Base-by-base conservation (phyloP, 768 basidiomycete genomes). In the Trichaptum fuscoviolaceum region DNA sequence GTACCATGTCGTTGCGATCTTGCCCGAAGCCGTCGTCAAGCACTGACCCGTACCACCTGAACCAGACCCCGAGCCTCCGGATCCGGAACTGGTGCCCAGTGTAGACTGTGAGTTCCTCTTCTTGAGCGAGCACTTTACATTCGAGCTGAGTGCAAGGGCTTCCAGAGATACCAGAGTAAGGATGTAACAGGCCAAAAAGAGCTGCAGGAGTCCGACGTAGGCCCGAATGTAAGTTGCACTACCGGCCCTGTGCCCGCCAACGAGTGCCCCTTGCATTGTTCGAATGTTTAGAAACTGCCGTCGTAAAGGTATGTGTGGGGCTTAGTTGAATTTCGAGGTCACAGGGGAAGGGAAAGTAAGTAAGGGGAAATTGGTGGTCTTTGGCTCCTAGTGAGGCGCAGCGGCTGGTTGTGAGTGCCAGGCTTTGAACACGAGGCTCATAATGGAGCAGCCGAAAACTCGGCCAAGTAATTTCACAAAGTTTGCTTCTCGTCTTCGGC, bases 1-100 rank as follows among this genome's bases (percentile, higher is more conserved):
- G 70, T 84, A 91, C 88, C 88, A 92, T 9, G 84, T 80, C 20
- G 82, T 76, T 1, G 87, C 79, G 18, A 88, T 78, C 62, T 69
- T 63, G 65, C 25, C 42, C 42, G 42, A 52, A 20, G 42, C 42
- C 20, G 42, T 52, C 12, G 42, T 52, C 3, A 52, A 12, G 15
- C 42, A 52, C 42, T 52, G 42, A 2, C 42, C 42, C 20, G 42
- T 52, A 12, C 42, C 42, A 52, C 42, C 42, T 20, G 42, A 52
- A 3, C 42, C 42, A 52, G 42, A 12, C 42, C 42, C 42, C 15
- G 42, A 52, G 42, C 42, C 42, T 52, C 42, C 42, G 42, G 42
- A 52, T 2, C 42, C 42, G 42, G 42, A 52, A 52, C 42, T 52
- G 15, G 42, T 52, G 20, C 42, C 42, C 42, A 52, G 42, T 20